A percentile compares a stretch with the other conserved stretches of the same genome.
Evolutionary conservation across 805 yeast genomes (phyloP).

Genomic region (Candida glaebosa): DNA sequence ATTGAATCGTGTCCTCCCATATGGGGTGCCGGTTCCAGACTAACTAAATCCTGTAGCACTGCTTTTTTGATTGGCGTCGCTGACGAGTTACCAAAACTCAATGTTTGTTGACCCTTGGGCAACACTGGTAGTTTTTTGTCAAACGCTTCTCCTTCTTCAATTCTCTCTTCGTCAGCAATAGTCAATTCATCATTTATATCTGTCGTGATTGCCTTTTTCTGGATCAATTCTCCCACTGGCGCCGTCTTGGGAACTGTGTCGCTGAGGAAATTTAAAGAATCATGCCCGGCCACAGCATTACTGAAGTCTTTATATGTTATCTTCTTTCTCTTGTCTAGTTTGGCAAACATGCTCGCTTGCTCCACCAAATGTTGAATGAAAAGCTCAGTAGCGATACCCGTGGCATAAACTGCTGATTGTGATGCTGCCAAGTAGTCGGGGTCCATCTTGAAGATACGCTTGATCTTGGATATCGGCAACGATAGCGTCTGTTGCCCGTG

Average conservation of each 20-base stretch:
- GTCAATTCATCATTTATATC: conserved; percentile 9
- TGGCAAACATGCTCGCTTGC: conserved; percentile 64
- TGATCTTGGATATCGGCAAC: conserved; percentile 66
- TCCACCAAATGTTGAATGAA: conserved; percentile 68
- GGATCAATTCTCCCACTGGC: conserved; percentile 46
- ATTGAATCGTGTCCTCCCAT: conserved; percentile 9
- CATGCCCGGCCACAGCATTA: conserved; percentile 55
- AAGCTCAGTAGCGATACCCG: conserved; percentile 75
- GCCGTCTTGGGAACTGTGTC: conserved; percentile 66
- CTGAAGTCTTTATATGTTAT: conserved; percentile 70
- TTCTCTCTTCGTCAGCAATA: conserved; percentile 9
- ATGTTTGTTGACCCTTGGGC: conserved; percentile 41
- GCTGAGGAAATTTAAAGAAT: conserved; percentile 57
- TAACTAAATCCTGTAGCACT: conserved; percentile 31
- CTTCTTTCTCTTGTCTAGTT: conserved; percentile 63
- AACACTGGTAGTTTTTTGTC: conserved; percentile 11
- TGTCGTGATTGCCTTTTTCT: conserved; percentile 34
- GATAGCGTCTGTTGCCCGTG: conserved; percentile 26
- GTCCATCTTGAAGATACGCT: conserved; percentile 70
- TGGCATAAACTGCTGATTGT: conserved; percentile 66
- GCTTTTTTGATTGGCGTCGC: conserved; percentile 25
- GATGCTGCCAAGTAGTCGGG: conserved; percentile 69
- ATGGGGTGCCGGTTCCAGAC: conserved; percentile 12
- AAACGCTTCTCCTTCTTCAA: conserved; percentile 4
- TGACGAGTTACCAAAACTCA: conserved; percentile 14